These are phyloP conservation scores for Pyrenopolyporus hunteri DNA, from an alignment of 495 filamentous ascomycete genomes.

Conservation along the genomic window DNA sequence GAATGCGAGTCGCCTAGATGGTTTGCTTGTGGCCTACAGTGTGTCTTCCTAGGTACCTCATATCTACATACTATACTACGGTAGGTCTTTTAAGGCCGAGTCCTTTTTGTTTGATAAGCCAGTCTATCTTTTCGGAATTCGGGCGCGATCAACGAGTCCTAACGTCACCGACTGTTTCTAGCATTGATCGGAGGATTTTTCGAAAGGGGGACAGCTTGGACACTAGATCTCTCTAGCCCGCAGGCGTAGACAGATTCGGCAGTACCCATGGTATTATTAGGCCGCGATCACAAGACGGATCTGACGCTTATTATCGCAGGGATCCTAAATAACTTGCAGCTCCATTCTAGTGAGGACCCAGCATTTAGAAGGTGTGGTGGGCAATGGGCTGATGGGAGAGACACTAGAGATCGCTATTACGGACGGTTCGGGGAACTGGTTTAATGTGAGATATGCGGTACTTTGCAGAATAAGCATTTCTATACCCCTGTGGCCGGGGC, in stretches of 20 bases:
- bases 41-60: no score
- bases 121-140: conserved; percentile 9
- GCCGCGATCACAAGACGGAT: conserved; percentile 22
- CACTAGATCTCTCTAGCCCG: conserved; percentile 15
- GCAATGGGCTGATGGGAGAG: conserved; percentile 30
- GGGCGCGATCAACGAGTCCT: conserved; percentile 8
- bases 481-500: conserved; percentile 3
- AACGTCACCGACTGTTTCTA: conserved; percentile 20
- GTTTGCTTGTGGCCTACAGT: no score
- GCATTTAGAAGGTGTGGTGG: conserved; percentile 12
- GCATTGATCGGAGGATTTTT: conserved; percentile 9
- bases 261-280: background rate
- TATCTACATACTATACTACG: no score
- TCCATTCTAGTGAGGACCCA: no score
- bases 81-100: background rate
- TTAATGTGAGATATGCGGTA: conserved; percentile 19
- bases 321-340: conserved; percentile 12
- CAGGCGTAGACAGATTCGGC: background rate
- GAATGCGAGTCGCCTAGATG: conserved; percentile 2
- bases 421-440: background rate
- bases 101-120: conserved; percentile 21
- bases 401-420: conserved; percentile 8
- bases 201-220: conserved; percentile 5
- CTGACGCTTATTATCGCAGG: conserved; percentile 20
- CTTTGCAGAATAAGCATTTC: conserved; percentile 15